phyloP scores from a whole-genome alignment of 257 asterid species.

The Prunella vulgaris region DNA sequence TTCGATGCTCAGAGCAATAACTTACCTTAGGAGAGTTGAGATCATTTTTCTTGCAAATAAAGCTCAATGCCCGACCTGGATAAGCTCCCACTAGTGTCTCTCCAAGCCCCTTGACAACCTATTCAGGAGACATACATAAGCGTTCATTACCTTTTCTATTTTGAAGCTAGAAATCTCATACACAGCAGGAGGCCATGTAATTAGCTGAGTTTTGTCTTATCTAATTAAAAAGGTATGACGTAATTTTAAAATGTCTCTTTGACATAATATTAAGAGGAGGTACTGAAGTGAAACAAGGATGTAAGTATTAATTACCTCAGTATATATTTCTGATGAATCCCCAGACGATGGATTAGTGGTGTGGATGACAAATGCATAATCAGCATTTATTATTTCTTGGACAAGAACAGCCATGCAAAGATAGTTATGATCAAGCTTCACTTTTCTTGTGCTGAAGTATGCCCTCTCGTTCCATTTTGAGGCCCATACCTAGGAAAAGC shows the following conservation, averaged over 20 bases:
- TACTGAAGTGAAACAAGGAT: conserved; percentile 7
- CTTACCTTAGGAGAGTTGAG: conserved; percentile 76
- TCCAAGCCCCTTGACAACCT: conserved; percentile 99
- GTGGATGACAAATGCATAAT: conserved; percentile 98
- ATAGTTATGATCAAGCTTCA: conserved; percentile 82
- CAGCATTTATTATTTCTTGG: conserved; percentile 95
- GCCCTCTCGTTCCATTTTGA: conserved; percentile 99
- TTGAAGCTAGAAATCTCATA: neutral
- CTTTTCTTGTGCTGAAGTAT: conserved; percentile 94
- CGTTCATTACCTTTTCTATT: neutral
- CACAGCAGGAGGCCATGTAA: conserved; percentile 1
- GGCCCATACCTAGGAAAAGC: conserved; percentile 79
- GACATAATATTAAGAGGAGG: neutral
- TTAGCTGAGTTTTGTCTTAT: neutral
- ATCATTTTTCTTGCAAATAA: conserved; percentile 76
- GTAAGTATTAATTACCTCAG: conserved; percentile 59
- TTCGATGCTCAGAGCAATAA: conserved; percentile 14
- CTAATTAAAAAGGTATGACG: neutral
- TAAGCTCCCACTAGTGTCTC: conserved; percentile 99
- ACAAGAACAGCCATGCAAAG: conserved; percentile 99
- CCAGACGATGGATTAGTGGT: conserved; percentile 96
- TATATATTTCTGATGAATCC: conserved; percentile 86
- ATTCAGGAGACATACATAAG: conserved; percentile 25
- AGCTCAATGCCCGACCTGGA: conserved; percentile 99
- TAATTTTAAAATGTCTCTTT: neutral